Percentiles rank a stretch among this genome's conserved stretches.
phyloP scores from a whole-genome alignment of 768 basidiomycete species.

The Mycena belliarum region DNA sequence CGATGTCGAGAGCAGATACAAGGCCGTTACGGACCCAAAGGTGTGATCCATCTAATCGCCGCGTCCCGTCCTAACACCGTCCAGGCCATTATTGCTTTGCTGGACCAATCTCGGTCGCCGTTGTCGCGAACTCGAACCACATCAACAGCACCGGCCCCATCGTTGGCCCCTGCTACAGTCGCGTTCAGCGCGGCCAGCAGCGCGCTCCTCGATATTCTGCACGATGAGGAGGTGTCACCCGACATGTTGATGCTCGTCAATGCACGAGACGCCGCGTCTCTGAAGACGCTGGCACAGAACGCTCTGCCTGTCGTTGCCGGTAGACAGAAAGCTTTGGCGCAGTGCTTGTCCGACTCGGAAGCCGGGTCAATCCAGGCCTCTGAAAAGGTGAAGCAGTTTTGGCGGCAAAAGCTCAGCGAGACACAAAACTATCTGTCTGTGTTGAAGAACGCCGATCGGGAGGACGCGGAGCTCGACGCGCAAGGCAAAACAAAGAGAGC shows the following conservation, averaged over 20 bases:
- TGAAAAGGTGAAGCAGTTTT: slow-evolving; percentile 62
- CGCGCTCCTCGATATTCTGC: slow-evolving; percentile 57
- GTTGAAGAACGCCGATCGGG: slow-evolving; percentile 44
- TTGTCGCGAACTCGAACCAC: slow-evolving; percentile 70
- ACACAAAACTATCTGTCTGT: slow-evolving; percentile 47
- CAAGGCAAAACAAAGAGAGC: slow-evolving; percentile 41
- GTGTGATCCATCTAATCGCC: slow-evolving; percentile 34
- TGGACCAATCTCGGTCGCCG: slow-evolving; percentile 79
- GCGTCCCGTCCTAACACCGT: not conserved
- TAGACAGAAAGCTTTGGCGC: slow-evolving; percentile 49
- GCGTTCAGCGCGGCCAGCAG: slow-evolving; percentile 58
- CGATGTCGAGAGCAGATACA: slow-evolving; percentile 78
- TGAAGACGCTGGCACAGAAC: slow-evolving; percentile 48
- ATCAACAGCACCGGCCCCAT: slow-evolving; percentile 72
- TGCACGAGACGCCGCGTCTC: slow-evolving; percentile 55
- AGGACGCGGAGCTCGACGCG: slow-evolving; percentile 38
- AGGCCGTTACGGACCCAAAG: slow-evolving; percentile 75
- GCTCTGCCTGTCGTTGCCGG: slow-evolving; percentile 44
- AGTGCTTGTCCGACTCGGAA: slow-evolving; percentile 55
- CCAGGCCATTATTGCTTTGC: slow-evolving; percentile 75
- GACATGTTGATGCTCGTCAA: slow-evolving; percentile 58
- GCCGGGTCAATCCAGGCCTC: slow-evolving; percentile 50
- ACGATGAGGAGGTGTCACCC: slow-evolving; percentile 65
- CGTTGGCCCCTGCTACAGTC: slow-evolving; percentile 78
- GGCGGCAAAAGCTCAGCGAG: slow-evolving; percentile 55